Conservation (phyloP, 2,329 filamentous ascomycete species). For the Herpomyces periplanetae region DNA sequence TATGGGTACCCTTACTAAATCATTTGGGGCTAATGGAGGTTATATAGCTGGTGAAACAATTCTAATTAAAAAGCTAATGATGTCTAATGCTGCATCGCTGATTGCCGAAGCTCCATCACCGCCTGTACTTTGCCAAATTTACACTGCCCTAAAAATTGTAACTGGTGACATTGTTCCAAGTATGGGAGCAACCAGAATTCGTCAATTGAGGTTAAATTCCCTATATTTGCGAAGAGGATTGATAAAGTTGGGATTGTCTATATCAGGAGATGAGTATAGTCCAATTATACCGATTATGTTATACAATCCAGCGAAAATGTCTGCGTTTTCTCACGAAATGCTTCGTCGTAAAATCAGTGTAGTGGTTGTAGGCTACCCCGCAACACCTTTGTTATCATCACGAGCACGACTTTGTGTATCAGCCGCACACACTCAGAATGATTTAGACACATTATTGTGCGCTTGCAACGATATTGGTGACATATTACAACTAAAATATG, state of each 20-base stretch:
- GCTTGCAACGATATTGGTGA: slow-evolving; percentile 82
- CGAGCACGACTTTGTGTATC: slow-evolving; percentile 85
- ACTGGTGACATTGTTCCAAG: slow-evolving; percentile 51
- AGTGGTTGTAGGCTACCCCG: slow-evolving; percentile 84
- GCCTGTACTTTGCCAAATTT: slow-evolving; percentile 60
- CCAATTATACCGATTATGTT: slow-evolving; percentile 78
- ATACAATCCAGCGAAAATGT: slow-evolving; percentile 96
- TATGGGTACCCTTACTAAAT: slow-evolving; percentile 94
- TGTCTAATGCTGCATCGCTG: slow-evolving; percentile 46
- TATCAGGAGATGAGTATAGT: slow-evolving; percentile 87
- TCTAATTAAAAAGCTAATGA: slow-evolving; percentile 65
- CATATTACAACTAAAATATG: slow-evolving; percentile 69
- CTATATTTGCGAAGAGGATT: slow-evolving; percentile 85
- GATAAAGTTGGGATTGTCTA: slow-evolving; percentile 81
- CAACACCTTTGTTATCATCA: slow-evolving; percentile 72
- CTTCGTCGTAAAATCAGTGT: slow-evolving; percentile 86
- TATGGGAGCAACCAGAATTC: slow-evolving; percentile 73
- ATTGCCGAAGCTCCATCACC: slow-evolving; percentile 62
- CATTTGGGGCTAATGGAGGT: slow-evolving; percentile 85
- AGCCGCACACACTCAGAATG: slow-evolving; percentile 86
- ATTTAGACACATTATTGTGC: slow-evolving; percentile 50
- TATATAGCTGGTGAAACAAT: slow-evolving; percentile 63
- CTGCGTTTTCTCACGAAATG: slow-evolving; percentile 95
- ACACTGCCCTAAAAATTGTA: slow-evolving; percentile 52
- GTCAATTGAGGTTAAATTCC: slow-evolving; percentile 89